Conservation (phyloP, 345 rosid species). For the Melastoma malabathricum region DNA sequence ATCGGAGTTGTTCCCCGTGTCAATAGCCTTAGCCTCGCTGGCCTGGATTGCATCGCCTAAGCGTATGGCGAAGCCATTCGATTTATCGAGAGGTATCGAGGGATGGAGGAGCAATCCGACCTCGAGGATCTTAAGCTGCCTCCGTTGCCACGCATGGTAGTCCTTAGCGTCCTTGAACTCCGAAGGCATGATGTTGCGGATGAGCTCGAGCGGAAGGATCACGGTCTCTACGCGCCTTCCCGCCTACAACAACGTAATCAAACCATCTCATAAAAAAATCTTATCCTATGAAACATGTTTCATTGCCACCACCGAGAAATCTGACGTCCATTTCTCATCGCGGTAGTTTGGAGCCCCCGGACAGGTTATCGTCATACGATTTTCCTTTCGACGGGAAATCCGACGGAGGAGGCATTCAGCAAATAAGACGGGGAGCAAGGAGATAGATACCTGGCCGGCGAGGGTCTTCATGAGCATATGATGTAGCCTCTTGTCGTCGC, state of each 20-base stretch:
- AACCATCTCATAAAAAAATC: no score
- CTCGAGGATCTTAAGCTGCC: constrained; percentile 71
- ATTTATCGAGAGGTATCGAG: constrained; percentile 47
- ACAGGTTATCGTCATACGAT: no score
- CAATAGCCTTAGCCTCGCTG: constrained; percentile 33
- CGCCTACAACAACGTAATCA: constrained; percentile 2
- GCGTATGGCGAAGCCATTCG: constrained; percentile 39
- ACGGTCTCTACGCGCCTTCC: constrained; percentile 79
- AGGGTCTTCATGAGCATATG: constrained; percentile 80
- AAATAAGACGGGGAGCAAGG: neutral
- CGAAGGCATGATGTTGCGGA: constrained; percentile 66
- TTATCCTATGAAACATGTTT: no score
- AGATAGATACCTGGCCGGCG: constrained; percentile 72
- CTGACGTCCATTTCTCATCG: no score
- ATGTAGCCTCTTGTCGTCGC: constrained; percentile 66
- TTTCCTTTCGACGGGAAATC: neutral
- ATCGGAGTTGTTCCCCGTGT: constrained; percentile 61
- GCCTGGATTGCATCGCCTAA: constrained; percentile 45
- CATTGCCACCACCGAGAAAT: no score
- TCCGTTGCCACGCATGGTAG: constrained; percentile 71
- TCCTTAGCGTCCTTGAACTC: constrained; percentile 62
- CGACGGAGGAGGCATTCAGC: neutral
- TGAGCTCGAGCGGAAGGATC: constrained; percentile 77
- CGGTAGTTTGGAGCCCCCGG: no score
- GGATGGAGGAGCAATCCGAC: constrained; percentile 69